Percentiles rank a stretch among this genome's conserved stretches.
Evolutionary conservation across 2,329 filamentous ascomycete species (phyloP).

Genomic region (Pseudogymnoascus sp.): DNA sequence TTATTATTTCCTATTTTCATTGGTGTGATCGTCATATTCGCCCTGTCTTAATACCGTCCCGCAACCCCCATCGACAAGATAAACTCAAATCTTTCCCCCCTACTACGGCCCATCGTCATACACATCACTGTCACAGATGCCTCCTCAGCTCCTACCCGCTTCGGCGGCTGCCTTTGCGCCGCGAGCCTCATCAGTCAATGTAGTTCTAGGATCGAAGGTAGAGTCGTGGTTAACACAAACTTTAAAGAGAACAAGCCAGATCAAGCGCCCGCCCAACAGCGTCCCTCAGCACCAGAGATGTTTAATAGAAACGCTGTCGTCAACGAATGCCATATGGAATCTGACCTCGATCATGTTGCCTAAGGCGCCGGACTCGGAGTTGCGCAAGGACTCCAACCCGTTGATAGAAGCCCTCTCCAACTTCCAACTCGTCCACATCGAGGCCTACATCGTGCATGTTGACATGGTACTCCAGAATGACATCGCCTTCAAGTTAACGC

Average conservation of each 20-base stretch:
- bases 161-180: slow-evolving; percentile 96
- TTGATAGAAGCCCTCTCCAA: slow-evolving; percentile 84
- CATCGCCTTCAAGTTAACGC: slow-evolving; percentile 94
- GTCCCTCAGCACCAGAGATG: slow-evolving; percentile 93
- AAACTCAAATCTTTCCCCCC: no score
- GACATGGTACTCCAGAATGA: slow-evolving; percentile 98
- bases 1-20: no score
- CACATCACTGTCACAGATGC: slow-evolving; percentile 51
- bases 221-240: slow-evolving; percentile 97
- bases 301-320: slow-evolving; percentile 89
- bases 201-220: slow-evolving; percentile 85
- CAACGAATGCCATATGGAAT: slow-evolving; percentile 86
- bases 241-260: slow-evolving; percentile 90
- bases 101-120: no score
- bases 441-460: slow-evolving; percentile 97
- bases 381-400: slow-evolving; percentile 74
- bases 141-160: slow-evolving; percentile 85
- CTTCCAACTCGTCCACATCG: slow-evolving; percentile 86
- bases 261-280: slow-evolving; percentile 96
- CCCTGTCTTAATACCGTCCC: no score
- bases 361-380: slow-evolving; percentile 79
- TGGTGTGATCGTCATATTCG: no score
- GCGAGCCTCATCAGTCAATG: slow-evolving; percentile 81
- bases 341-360: slow-evolving; percentile 87
- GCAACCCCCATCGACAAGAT: no score